These are phyloP conservation scores for Halophytophthora batemanensis DNA, from an alignment of 352 stramenopile species.

Conservation along the genomic window DNA sequence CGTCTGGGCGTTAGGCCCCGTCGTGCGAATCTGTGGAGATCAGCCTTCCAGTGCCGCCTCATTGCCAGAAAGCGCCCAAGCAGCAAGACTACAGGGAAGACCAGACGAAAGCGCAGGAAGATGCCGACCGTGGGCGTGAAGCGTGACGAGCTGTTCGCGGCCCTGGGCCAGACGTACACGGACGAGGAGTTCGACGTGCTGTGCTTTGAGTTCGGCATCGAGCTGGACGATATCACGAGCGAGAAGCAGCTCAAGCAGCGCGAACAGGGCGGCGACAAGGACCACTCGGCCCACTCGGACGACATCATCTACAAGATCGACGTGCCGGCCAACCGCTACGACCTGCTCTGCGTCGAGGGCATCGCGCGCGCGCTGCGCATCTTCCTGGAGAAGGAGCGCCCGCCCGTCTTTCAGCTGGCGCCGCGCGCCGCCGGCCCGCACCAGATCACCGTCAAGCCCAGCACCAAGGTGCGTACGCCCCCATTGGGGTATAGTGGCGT, in stretches of 20 bases:
- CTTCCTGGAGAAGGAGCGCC: constrained; percentile 95
- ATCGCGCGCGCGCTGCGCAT: constrained; percentile 95
- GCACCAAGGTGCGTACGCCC: constrained; percentile 63
- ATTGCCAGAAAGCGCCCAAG: background rate
- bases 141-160: constrained; percentile 96
- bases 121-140: constrained; percentile 99
- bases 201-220: constrained; percentile 99
- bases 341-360: constrained; percentile 99
- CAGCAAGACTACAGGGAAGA: constrained; percentile 10
- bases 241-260: constrained; percentile 85
- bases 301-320: constrained; percentile 99
- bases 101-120: constrained; percentile 13
- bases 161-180: constrained; percentile 96
- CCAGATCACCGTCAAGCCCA: constrained; percentile 85
- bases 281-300: constrained; percentile 62
- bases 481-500: background rate
- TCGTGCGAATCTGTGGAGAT: background rate
- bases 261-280: constrained; percentile 71
- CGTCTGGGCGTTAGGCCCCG: no score
- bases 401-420: constrained; percentile 84
- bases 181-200: constrained; percentile 99
- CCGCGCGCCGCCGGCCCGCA: constrained; percentile 57
- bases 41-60: background rate
- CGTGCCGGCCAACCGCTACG: constrained; percentile 99
- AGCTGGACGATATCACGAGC: constrained; percentile 93